These are phyloP conservation scores for Scenedesmus sp. DNA, from an alignment of 163 green algal genomes.

Conservation along the genomic window DNA sequence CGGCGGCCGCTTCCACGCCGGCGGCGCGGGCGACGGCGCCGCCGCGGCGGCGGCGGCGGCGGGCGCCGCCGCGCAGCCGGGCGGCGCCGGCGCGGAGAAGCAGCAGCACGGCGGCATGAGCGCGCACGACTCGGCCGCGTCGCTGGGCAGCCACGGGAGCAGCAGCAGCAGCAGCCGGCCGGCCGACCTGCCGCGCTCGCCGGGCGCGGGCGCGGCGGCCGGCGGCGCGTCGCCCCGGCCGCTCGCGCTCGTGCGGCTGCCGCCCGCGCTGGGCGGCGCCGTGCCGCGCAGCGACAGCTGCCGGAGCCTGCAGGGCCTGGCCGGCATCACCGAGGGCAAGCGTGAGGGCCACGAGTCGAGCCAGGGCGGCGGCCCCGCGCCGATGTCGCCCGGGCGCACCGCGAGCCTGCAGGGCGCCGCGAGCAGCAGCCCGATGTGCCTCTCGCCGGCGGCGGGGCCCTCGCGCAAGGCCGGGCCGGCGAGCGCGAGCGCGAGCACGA, in stretches of 20 bases:
- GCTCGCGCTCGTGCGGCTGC: slow-evolving; percentile 10
- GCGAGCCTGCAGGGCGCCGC: background rate
- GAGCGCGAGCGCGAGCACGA: background rate
- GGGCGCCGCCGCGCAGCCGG: background rate
- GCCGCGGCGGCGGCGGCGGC: background rate
- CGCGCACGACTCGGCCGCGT: slow-evolving; percentile 31
- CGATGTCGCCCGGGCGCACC: background rate
- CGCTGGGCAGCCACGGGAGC: background rate
- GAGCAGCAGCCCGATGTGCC: slow-evolving; percentile 5
- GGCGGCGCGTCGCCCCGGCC: background rate
- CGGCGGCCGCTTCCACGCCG: slow-evolving; percentile 35
- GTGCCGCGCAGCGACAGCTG: slow-evolving; percentile 17
- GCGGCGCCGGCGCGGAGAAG: background rate
- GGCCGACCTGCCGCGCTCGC: slow-evolving; percentile 6
- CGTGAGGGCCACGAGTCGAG: slow-evolving; percentile 19
- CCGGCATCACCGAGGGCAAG: background rate
- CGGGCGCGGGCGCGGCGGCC: background rate
- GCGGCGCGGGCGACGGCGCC: background rate
- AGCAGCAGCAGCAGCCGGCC: slow-evolving; percentile 39
- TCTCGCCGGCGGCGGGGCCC: slow-evolving; percentile 31
- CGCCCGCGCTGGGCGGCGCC: background rate
- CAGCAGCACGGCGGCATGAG: slow-evolving; percentile 15
- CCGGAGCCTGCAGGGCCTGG: slow-evolving; percentile 22
- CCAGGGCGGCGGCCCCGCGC: background rate
- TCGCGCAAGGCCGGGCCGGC: background rate